Percentiles rank a stretch among this genome's conserved stretches.
phyloP scores from a whole-genome alignment of 441 rosid species.

The Corymbia calophylla region DNA sequence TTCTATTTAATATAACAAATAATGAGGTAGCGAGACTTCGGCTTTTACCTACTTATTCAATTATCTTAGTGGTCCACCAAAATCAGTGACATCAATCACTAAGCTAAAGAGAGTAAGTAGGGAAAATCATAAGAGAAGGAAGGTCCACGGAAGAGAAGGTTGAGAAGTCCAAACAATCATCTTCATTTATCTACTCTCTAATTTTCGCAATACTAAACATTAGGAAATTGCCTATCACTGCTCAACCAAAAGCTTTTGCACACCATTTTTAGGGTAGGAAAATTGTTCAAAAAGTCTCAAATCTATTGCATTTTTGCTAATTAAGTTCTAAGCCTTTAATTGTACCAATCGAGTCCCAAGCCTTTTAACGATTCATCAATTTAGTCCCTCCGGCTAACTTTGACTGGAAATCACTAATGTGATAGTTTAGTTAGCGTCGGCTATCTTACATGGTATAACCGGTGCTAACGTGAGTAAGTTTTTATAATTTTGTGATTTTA shows the following conservation, averaged over 20 bases:
- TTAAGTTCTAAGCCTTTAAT: no score
- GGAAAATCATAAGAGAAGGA: neutral
- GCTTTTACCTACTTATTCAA: neutral
- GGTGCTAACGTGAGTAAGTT: no score
- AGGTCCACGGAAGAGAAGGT: neutral
- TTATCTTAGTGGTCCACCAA: neutral
- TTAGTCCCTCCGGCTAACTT: no score
- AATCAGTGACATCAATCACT: neutral
- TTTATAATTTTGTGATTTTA: no score
- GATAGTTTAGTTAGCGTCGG: no score
- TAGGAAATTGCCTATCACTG: neutral
- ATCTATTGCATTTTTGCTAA: no score
- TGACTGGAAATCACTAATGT: no score
- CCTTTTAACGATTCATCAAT: no score
- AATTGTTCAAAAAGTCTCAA: no score
- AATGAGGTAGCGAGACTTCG: accelerated
- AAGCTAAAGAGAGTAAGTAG: neutral
- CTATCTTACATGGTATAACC: no score
- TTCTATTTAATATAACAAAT: no score
- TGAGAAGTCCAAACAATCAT: neutral
- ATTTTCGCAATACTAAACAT: neutral
- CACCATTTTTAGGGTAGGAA: neutral
- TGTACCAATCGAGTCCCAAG: no score
- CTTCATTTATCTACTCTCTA: neutral
- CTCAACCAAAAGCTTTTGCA: neutral